A percentile compares a stretch with the other conserved stretches of the same genome.
Conservation (phyloP, 768 basidiomycete species). For the Trametes cubensis region DNA sequence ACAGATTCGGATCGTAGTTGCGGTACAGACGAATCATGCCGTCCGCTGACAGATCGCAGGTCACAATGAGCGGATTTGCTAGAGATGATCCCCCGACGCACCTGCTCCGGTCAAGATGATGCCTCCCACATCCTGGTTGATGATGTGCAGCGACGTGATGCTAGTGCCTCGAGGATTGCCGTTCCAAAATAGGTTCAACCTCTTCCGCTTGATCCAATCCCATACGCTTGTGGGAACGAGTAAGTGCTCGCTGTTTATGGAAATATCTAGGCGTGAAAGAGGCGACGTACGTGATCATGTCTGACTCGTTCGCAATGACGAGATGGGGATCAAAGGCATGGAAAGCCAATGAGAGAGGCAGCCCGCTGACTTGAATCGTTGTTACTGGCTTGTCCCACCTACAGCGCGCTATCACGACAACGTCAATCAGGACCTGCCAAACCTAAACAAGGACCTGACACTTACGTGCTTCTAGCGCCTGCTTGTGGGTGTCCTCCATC, state of each 20-base stretch:
- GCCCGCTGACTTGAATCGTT: slow-evolving; percentile 58
- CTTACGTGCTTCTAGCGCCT: slow-evolving; percentile 77
- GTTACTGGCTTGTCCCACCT: slow-evolving; percentile 77
- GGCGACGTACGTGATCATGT: slow-evolving; percentile 73
- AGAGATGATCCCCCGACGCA: slow-evolving; percentile 39
- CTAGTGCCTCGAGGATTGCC: slow-evolving; percentile 81
- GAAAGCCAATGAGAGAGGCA: slow-evolving; percentile 80
- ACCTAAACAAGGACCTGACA: slow-evolving; percentile 9
- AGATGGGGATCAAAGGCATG: slow-evolving; percentile 93
- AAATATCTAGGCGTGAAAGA: background rate
- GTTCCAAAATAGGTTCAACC: slow-evolving; percentile 84
- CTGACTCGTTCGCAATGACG: slow-evolving; percentile 80
- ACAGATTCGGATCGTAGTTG: slow-evolving; percentile 82
- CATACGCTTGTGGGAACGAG: slow-evolving; percentile 63
- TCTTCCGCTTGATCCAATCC: slow-evolving; percentile 87
- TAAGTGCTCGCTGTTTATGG: background rate
- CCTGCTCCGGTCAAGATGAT: slow-evolving; percentile 87
- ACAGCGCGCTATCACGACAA: slow-evolving; percentile 49
- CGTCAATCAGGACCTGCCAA: slow-evolving; percentile 5
- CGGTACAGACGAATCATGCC: slow-evolving; percentile 90
- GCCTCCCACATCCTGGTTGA: slow-evolving; percentile 94
- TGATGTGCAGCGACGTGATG: slow-evolving; percentile 87
- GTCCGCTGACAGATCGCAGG: slow-evolving; percentile 61
- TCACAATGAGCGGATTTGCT: background rate
- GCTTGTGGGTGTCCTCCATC: slow-evolving; percentile 64